A percentile compares a stretch with the other conserved stretches of the same genome.
These are phyloP conservation scores for Cyclotella kingstonii DNA, from an alignment of 108 stramenopile genomes.

Conservation along the genomic window DNA sequence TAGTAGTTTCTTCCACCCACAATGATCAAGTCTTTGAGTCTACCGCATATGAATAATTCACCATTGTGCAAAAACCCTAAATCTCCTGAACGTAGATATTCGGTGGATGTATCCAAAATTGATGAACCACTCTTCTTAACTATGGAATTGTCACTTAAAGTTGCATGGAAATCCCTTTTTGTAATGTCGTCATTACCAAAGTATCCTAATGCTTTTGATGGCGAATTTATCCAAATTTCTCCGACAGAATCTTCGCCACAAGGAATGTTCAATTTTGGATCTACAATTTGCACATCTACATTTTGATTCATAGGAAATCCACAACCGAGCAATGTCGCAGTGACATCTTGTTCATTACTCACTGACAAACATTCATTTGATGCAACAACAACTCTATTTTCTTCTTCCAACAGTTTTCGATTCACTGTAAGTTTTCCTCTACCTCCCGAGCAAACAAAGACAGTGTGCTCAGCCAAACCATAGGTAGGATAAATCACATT, in stretches of 20 bases:
- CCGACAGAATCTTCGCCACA: conserved; percentile 70
- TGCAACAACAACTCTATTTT: conserved; percentile 51
- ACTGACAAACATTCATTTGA: conserved; percentile 12
- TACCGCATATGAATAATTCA: conserved; percentile 95
- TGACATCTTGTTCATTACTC: conserved; percentile 19
- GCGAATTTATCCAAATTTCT: conserved; percentile 93
- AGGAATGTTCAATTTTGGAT: conserved; percentile 47
- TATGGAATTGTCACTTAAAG: conserved; percentile 30
- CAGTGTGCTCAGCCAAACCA: conserved; percentile 98
- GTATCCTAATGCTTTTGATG: conserved; percentile 86
- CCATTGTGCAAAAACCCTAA: conserved; percentile 91
- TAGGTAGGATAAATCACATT: conserved; percentile 90
- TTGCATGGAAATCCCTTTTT: conserved; percentile 69
- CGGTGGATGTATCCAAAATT: conserved; percentile 12
- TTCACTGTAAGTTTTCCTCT: conserved; percentile 62
- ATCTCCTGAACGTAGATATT: conserved; percentile 95
- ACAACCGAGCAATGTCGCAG: conserved; percentile 68
- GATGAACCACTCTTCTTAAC: background rate
- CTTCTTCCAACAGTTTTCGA: conserved; percentile 67
- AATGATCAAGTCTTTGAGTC: conserved; percentile 98
- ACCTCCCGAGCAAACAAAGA: conserved; percentile 92
- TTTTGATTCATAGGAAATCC: conserved; percentile 71
- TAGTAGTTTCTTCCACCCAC: conserved; percentile 97
- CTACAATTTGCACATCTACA: conserved; percentile 82
- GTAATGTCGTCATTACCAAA: conserved; percentile 63